Evolutionary conservation across 2,329 filamentous ascomycete species (phyloP).

Genomic region (Pyrenochaeta sp.): DNA sequence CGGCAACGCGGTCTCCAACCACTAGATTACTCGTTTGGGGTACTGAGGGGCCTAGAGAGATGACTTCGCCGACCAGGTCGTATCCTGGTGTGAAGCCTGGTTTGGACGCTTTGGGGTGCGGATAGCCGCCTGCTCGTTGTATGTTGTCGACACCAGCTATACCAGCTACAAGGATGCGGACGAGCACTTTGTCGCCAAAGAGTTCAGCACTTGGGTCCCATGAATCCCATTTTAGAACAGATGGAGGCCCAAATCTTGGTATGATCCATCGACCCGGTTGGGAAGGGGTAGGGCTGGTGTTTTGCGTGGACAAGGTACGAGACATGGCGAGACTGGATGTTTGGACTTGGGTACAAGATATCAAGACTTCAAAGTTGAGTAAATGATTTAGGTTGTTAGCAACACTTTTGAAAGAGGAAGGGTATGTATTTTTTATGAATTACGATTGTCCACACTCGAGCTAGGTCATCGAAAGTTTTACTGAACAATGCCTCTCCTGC

Average conservation of each 20-base stretch:
- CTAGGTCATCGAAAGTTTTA: too few species aligned
- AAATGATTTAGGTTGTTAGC: too few species aligned
- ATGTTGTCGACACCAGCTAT: constrained; percentile 18
- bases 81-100: constrained; percentile 18
- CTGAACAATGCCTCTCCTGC: too few species aligned
- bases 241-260: constrained; percentile 10
- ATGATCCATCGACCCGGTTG: constrained; percentile 14
- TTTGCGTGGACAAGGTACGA: not conserved
- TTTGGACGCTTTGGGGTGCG: not conserved
- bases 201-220: constrained; percentile 5
- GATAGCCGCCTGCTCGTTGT: constrained; percentile 16
- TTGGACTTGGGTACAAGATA: not conserved
- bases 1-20: constrained; percentile 9
- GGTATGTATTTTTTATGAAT: too few species aligned
- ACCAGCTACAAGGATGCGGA: constrained; percentile 15
- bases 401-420: too few species aligned
- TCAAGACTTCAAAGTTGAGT: not conserved
- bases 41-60: constrained; percentile 2
- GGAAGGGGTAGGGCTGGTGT: constrained; percentile 9
- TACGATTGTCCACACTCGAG: too few species aligned
- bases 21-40: constrained; percentile 1
- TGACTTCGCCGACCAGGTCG: constrained; percentile 16
- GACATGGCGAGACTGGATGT: constrained; percentile 2
- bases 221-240: constrained; percentile 12
- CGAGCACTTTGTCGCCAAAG: constrained; percentile 7